These are phyloP conservation scores for Colletotrichum tropicicola DNA, from an alignment of 2,329 filamentous ascomycete genomes.

Conservation along the genomic window DNA sequence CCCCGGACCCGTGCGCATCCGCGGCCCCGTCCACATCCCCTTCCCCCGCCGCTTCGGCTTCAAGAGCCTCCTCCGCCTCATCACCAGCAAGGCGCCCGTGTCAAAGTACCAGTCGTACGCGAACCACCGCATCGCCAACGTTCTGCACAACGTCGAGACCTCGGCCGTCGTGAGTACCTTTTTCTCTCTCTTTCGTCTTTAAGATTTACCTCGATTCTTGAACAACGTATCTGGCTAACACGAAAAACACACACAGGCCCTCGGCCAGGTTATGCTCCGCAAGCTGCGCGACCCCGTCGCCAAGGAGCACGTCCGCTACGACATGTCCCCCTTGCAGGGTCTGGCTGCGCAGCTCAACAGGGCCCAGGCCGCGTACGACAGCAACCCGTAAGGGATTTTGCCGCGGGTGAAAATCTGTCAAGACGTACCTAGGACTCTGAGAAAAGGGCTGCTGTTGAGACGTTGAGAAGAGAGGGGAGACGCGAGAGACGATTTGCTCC, in stretches of 20 bases:
- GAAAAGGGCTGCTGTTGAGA: no score
- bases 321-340: not conserved
- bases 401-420: not conserved
- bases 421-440: no score
- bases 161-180: not conserved
- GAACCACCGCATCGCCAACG: constrained; percentile 14
- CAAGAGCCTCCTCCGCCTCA: constrained; percentile 19
- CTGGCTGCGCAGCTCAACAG: not conserved
- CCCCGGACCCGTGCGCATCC: not conserved
- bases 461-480: no score
- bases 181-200: no score
- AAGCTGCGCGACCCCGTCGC: not conserved
- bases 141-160: not conserved
- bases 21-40: not conserved
- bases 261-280: not conserved
- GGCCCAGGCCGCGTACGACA: not conserved
- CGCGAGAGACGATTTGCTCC: no score
- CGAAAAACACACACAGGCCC: not conserved
- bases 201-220: not conserved
- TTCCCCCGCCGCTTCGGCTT: not conserved
- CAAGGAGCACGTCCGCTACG: not conserved
- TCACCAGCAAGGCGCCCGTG: not conserved
- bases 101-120: constrained; percentile 21
- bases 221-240: not conserved
- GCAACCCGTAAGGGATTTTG: not conserved